phyloP scores from a whole-genome alignment of 306 rosid species.

The Vachellia pachyceras region DNA sequence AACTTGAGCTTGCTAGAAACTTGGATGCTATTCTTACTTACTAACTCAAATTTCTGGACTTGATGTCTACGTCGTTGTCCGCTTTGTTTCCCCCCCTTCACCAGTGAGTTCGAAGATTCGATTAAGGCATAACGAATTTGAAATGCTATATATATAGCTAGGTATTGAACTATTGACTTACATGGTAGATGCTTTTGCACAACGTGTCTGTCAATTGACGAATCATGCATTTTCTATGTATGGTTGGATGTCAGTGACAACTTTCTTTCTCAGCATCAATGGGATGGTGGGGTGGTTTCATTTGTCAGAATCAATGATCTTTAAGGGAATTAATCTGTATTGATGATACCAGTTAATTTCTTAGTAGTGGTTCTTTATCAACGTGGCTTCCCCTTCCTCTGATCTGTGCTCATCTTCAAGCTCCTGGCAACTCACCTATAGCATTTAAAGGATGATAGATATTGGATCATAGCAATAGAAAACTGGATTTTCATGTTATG shows the following conservation, averaged over 20 bases:
- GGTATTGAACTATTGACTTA: not conserved
- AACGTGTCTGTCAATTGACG: not conserved
- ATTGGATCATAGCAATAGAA: not conserved
- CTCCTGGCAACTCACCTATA: not conserved
- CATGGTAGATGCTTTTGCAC: not conserved
- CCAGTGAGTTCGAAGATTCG: not conserved
- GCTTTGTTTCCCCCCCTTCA: no score
- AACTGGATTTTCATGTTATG: not conserved
- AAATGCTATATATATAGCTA: not conserved
- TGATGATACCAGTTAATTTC: not conserved
- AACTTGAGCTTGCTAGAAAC: not conserved
- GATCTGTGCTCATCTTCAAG: not conserved
- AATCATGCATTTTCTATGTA: not conserved
- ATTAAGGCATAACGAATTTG: not conserved
- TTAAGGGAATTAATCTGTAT: not conserved
- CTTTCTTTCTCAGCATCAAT: not conserved
- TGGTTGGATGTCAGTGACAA: not conserved
- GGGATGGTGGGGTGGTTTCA: not conserved
- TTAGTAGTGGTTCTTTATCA: not conserved
- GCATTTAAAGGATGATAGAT: not conserved
- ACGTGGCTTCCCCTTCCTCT: not conserved
- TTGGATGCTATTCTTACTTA: not conserved
- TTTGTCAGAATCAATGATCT: not conserved
- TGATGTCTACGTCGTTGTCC: no score
- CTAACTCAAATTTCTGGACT: not conserved